Evolutionary conservation across 805 yeast species (phyloP).

Genomic region (Vanderwaltozyma yarrowii): DNA sequence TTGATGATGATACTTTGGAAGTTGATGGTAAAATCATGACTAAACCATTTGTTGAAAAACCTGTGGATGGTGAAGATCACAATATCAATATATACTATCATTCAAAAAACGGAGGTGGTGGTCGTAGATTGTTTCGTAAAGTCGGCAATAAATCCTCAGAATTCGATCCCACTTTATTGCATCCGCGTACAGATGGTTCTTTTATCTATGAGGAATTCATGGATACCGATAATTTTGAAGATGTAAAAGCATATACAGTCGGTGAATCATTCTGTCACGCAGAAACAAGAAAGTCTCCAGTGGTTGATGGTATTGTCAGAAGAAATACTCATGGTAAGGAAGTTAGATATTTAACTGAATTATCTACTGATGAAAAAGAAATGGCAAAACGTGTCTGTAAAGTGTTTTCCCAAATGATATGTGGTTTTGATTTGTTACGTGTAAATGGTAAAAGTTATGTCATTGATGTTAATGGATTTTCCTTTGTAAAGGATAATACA

Average conservation of each 20-base stretch:
- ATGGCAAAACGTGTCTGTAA: conserved; percentile 73
- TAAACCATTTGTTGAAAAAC: conserved; percentile 96
- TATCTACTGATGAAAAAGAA: conserved; percentile 59
- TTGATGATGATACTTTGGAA: conserved; percentile 72
- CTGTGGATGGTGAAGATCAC: conserved; percentile 98
- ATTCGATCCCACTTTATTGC: conserved; percentile 67
- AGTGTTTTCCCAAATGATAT: conserved; percentile 82
- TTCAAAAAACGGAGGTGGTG: conserved; percentile 90
- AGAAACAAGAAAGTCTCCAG: conserved; percentile 96
- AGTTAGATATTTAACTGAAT: conserved; percentile 76
- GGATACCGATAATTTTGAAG: conserved; percentile 98
- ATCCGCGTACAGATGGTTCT: conserved; percentile 83
- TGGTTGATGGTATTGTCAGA: conserved; percentile 97
- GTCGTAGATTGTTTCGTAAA: conserved; percentile 84
- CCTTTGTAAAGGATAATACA: conserved; percentile 88
- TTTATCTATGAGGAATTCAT: conserved; percentile 88
- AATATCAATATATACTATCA: conserved; percentile 90
- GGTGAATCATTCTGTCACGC: conserved; percentile 91
- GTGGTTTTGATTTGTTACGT: conserved; percentile 91
- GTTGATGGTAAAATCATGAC: conserved; percentile 62
- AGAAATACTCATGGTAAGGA: conserved; percentile 97
- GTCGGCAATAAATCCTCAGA: conserved; percentile 96
- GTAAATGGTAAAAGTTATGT: conserved; percentile 84
- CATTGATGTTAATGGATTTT: conserved; percentile 96
- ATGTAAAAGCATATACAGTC: conserved; percentile 96